Percentiles rank a stretch among this genome's conserved stretches.
phyloP scores from a whole-genome alignment of 1,139 yeast species.

The Saccharomyces pastorianus region DNA sequence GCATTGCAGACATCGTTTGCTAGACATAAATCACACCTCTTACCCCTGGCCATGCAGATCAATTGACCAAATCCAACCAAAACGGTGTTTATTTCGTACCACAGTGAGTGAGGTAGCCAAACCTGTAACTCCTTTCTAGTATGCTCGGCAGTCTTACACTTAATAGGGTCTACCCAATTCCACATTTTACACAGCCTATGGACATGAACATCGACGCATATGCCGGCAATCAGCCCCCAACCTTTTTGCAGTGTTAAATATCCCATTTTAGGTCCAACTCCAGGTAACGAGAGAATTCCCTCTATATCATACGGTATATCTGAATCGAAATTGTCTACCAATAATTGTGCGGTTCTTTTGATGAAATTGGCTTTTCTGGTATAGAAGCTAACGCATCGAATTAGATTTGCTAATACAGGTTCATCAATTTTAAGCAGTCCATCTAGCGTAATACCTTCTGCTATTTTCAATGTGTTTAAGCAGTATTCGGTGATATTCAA shows the following conservation, averaged over 20 bases:
- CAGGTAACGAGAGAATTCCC: slow-evolving; percentile 66
- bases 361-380: slow-evolving; percentile 67
- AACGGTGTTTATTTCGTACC: slow-evolving; percentile 81
- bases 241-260: slow-evolving; percentile 71
- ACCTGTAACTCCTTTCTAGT: slow-evolving; percentile 60
- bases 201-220: slow-evolving; percentile 91
- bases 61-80: slow-evolving; percentile 92
- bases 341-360: slow-evolving; percentile 49
- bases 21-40: slow-evolving; percentile 66
- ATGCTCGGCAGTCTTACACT: slow-evolving; percentile 60
- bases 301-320: slow-evolving; percentile 67
- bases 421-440: slow-evolving; percentile 47
- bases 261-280: slow-evolving; percentile 97
- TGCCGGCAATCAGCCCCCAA: slow-evolving; percentile 68
- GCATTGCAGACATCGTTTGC: slow-evolving; percentile 22
- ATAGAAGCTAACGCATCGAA: slow-evolving; percentile 84
- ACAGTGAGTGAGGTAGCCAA: slow-evolving; percentile 66
- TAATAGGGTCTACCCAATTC: slow-evolving; percentile 57
- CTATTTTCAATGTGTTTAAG: slow-evolving; percentile 31
- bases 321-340: slow-evolving; percentile 44
- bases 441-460: slow-evolving; percentile 37
- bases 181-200: slow-evolving; percentile 76
- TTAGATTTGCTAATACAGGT: slow-evolving; percentile 50
- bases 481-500: slow-evolving; percentile 44
- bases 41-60: slow-evolving; percentile 65